Percentiles rank a stretch among this genome's conserved stretches.
phyloP scores from a whole-genome alignment of 257 asterid species.

The Solanum neorickii region DNA sequence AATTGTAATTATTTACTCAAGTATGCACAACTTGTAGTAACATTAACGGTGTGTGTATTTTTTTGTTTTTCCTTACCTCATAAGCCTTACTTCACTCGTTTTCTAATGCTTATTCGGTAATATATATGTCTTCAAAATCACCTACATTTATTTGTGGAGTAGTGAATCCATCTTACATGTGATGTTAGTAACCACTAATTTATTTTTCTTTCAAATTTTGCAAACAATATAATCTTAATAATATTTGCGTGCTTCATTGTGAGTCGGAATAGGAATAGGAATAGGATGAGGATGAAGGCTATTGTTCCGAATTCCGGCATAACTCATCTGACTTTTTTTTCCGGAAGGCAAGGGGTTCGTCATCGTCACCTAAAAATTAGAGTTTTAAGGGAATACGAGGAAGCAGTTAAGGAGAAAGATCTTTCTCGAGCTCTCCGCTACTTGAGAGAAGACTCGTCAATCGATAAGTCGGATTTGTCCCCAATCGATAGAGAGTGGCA shows the following conservation, averaged over 20 bases:
- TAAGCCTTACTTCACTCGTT: not conserved
- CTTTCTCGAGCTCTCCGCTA: conserved; percentile 83
- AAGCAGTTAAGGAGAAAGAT: conserved; percentile 83
- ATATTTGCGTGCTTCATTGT: not conserved
- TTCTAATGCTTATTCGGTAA: not conserved
- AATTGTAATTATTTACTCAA: no score
- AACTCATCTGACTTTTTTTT: not conserved
- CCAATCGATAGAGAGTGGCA: conserved; percentile 55
- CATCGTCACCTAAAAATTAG: conserved; percentile 16
- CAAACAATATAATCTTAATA: no score
- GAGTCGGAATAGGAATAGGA: not conserved
- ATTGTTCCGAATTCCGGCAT: not conserved
- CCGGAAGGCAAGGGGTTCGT: not conserved
- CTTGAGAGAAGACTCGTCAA: conserved; percentile 28
- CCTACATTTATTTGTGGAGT: not conserved
- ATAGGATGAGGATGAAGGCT: not conserved
- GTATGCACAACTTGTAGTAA: no score
- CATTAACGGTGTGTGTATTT: no score
- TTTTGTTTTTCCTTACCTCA: no score
- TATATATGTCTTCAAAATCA: not conserved
- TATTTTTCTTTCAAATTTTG: not conserved
- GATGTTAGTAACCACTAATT: no score
- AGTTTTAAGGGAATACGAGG: conserved; percentile 64
- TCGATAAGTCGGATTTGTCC: conserved; percentile 9
- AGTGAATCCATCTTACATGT: not conserved